Percentiles rank a stretch among this genome's conserved stretches.
Conservation (phyloP, 345 rosid species). For the Moricandia moricandioides region DNA sequence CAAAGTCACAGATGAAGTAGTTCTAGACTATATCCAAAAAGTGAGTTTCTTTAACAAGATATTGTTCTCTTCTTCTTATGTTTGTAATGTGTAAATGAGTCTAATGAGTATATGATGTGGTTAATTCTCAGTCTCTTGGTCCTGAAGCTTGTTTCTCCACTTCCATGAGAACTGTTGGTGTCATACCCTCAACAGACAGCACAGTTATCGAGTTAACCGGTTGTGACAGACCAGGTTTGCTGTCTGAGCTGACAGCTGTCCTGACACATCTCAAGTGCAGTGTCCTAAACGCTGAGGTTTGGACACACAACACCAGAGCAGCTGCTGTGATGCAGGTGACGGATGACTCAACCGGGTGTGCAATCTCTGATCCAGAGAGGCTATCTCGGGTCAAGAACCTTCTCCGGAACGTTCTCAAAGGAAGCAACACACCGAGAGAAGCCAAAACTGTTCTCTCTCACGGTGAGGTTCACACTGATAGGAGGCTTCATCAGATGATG, state of each 20-base stretch:
- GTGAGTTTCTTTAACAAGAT: conserved; percentile 39
- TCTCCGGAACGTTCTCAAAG: conserved; percentile 71
- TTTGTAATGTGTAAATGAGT: background rate
- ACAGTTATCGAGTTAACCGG: conserved; percentile 84
- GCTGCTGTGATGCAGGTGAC: conserved; percentile 93
- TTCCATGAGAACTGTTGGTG: conserved; percentile 68
- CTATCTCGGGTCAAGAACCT: conserved; percentile 62
- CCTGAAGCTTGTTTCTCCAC: conserved; percentile 74
- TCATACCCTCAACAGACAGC: conserved; percentile 62
- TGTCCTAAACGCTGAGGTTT: conserved; percentile 76
- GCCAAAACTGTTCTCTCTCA: conserved; percentile 73
- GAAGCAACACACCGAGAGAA: conserved; percentile 32
- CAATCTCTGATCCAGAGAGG: conserved; percentile 62
- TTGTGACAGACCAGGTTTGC: conserved; percentile 83
- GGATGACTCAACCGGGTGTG: conserved; percentile 62
- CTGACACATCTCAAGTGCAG: conserved; percentile 77
- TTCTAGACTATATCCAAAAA: conserved; percentile 71
- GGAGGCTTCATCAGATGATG: conserved; percentile 99
- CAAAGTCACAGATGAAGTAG: conserved; percentile 69
- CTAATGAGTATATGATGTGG: conserved; percentile 22
- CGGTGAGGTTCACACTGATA: conserved; percentile 62
- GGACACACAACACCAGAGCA: conserved; percentile 91
- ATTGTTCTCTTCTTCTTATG: conserved; percentile 18
- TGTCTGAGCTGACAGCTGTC: conserved; percentile 88
- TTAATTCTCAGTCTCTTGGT: conserved; percentile 57